Base-by-base conservation (phyloP, 352 stramenopile species). In the Globisporangium yorkense region DNA sequence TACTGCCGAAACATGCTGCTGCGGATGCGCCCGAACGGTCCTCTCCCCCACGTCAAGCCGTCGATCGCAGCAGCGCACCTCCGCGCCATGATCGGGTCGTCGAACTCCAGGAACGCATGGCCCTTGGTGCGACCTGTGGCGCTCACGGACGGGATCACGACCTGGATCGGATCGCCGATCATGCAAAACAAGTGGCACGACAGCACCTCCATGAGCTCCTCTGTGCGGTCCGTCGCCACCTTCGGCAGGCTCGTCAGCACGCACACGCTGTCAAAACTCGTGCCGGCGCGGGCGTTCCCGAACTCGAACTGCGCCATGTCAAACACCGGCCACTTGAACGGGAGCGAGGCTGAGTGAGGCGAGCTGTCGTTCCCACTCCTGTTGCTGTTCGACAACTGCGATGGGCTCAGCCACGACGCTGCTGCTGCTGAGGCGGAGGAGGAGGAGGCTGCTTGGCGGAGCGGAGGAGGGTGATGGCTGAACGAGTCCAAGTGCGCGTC, bases 221-320 rank as follows among this genome's bases (percentile, higher is more conserved):
- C 77, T 0, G 68, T 89, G 13, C 80, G 72, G 24, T 90, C 80
- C 62, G 86, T 70, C 53, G 80, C 67, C n/a, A 94, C 80, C 27
- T 87, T 82, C 0, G 85, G 85, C 29, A 94, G 46, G 29, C 93
- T 89, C 33, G 84, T 86, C n/a, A 94, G 58, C 44, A 94, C 85
- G 43, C 84, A 91, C 1, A 94, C 81, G 57, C 76, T 89, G 24
- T 89, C 77, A 55, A 93, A 94, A 57, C 85, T 90, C 39, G 85
- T 94, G 6, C 77, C 81, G 6, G 62, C 16, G 5, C 85, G 85
- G 3, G 85, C 80, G 48, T 86, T 94, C 31, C 81, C 83, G 54
- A 94, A 93, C 59, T 94, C 85, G 27, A 93, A 94, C 61, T 93
- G 85, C 0, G 85, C 85, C 85, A 94, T 94, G 54, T 94, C 85